Base-by-base conservation (phyloP, 495 filamentous ascomycete species). In the Xylaria flabelliformis region DNA sequence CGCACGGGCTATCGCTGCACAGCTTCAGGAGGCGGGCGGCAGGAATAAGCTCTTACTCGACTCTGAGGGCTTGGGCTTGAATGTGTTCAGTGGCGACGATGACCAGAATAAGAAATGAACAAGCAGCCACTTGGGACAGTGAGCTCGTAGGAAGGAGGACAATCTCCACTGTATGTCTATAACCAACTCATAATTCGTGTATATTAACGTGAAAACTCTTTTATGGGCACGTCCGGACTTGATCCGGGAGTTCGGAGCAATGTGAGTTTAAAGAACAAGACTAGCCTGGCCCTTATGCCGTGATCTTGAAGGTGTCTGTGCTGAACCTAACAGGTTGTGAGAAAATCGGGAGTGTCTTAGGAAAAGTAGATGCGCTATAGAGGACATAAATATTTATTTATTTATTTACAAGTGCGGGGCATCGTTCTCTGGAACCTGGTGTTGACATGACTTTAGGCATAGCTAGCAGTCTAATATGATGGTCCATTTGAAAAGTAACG, bases 21-120 rank as follows among this genome's bases (percentile, higher is more conserved):
- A 97, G 51, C 74, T 99, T 71, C 92, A 97, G 80, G 93, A 95
- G 80, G 88, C 87, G 67, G 94, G 94, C 66, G 93, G 93, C 80
- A 90, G 88, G 87, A 99, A 99, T 86, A 97, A 97, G 87, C 85
- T 99, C 61, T 94, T 97, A 78, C 85, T 99, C 71, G 97, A 99
- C 73, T 87, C 91, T 4, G 91, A 95, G 77, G 94, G 93, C 21
- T 83, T 99, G 77, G 96, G 96, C 39, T 81, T 99, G 81, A 98
- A 98, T 76, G 93, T 98, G 76, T 91, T 86, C 69, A 72, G 70
- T 26, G 63, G 42, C 17, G 64, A 64, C 39, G 87, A 91, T 73
- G 86, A 89, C n/a, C 63, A 78, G 32, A 82, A 85, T 19, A 85
- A 86, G 65, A 79, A 80, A 76, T 75, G 42, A 59, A 73, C 15